Base-by-base conservation (phyloP, 441 rosid species). In the Arabidopsis lyrata region DNA sequence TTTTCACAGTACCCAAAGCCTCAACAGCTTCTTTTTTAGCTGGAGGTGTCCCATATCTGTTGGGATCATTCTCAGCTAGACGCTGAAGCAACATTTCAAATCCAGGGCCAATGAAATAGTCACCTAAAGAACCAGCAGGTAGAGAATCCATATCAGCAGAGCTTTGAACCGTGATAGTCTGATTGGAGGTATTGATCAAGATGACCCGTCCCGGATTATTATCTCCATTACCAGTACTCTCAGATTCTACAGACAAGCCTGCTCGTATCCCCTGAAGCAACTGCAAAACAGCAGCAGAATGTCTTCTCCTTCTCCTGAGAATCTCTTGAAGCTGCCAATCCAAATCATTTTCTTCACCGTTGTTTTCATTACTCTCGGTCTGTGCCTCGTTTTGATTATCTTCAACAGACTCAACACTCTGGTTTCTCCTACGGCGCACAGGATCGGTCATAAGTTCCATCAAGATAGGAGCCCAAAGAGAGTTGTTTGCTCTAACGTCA, bases 381-480 rank as follows among this genome's bases (percentile, higher is more conserved):
- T 18, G 16, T 18, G 15, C 3, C 1, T 60, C 18, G 18, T 42
- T 44, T 29, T 27, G 53, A 16, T 15, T 22, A 6, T 38, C 22
- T 35, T 50, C 60, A 22, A 31, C 48, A 52, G 49, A 60, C 20
- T 42, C 79, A 18, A 7, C 32, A 6, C 81, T 81, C 57, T 87
- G 83, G 18, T 74, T 49, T 70, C 90, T 82, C 50, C 84, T 75
- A 5, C 79, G 77, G 3, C 83, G 84, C 13, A 67, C 85, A 5
- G 81, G 79, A 74, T 81, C 85, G 24, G 83, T 87, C 83, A 90
- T 84, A 90, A 94, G 86, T 54, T 93, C 91, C 24, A 94, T 85
- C 81, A 94, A 84, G 75, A 94, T 72, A 0, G 98, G 93, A 32
- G 91, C 91, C 98, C 92, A 94, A 5, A 91, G 85, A 63, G 97